Base-by-base conservation (phyloP, 1,284 basidiomycete species). In the Agroathelia rolfsii region DNA sequence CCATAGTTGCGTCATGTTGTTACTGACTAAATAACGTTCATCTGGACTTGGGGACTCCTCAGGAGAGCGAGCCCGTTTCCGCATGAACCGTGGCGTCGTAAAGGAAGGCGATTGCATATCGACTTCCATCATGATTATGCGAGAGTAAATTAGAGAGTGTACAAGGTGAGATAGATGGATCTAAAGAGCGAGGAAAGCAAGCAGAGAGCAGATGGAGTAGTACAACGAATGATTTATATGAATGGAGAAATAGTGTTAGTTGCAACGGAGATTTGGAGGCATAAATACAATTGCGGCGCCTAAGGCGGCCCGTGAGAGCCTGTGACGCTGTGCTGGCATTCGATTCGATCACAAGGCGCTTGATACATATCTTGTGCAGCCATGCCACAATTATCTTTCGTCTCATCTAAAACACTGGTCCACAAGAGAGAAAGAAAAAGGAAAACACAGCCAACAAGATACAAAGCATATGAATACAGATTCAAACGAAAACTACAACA, bases 51-150 rank as follows among this genome's bases (percentile, higher is more conserved):
- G 50, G 6, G 63, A 64, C 12, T 55, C 49, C 15, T 59, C 64
- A 11, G 71, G 73, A 2, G 76, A 78, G 38, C 73, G 69, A 3
- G 70, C 55, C 36, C 77, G 63, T 48, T 78, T 80, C 32, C 34
- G 10, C 12, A 46, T 24, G 1, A 45, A n/a, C 24, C 23, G 36
- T 28, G 14, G 53, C 44, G 20, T 42, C 37, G 8, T 58, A 45
- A 62, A 55, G 5, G 57, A 45, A 13, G 56, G 51, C n/a, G 66
- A 56, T 12, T 64, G 62, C 51, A 67, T 59, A 49, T 74, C 68
- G 37, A 72, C 49, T 42, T 73, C 65, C 64, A 73, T 72, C 31
- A 52, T 47, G 38, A 59, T 47, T 49, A 56, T 47, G 49, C 27
- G 27, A 17, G 9, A 10, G 9, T 10, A 28, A 9, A 28, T 2